A percentile compares a stretch with the other conserved stretches of the same genome.
Conservation (phyloP, 805 yeast species). For the Teunomyces lycoperdinae region DNA sequence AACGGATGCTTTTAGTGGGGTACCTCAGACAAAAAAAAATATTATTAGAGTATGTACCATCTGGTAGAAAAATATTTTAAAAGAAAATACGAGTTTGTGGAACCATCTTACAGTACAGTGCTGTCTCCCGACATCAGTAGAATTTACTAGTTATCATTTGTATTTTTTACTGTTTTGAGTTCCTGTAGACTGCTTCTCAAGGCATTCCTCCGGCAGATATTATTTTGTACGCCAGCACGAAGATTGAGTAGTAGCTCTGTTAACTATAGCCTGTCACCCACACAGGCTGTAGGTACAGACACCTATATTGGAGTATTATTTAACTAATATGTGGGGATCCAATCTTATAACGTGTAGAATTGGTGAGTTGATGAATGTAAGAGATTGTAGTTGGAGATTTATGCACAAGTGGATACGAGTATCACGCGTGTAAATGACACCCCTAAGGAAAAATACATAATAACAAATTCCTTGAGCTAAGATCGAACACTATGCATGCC, state of each 20-base stretch:
- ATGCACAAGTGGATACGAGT: too few species aligned
- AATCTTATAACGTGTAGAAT: too few species aligned
- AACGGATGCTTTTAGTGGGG: not conserved
- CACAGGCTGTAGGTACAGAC: too few species aligned
- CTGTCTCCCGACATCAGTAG: not conserved
- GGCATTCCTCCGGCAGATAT: constrained; percentile 2
- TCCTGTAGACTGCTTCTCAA: constrained; percentile 1
- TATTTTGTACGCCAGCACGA: not conserved
- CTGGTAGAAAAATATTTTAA: not conserved
- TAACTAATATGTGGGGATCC: too few species aligned
- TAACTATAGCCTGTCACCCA: too few species aligned
- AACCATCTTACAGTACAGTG: not conserved
- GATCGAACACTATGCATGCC: too few species aligned
- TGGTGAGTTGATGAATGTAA: too few species aligned
- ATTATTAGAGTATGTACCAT: not conserved
- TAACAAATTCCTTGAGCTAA: too few species aligned
- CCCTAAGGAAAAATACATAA: too few species aligned
- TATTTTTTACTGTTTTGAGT: not conserved
- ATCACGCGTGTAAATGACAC: too few species aligned
- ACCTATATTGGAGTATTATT: too few species aligned
- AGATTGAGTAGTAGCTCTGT: not conserved
- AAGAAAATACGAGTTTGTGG: not conserved
- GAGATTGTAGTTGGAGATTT: too few species aligned
- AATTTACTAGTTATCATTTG: not conserved
- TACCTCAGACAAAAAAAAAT: not conserved